Conservation (phyloP, 2,329 filamentous ascomycete genomes). For the Apiospora rasikravindrae region DNA sequence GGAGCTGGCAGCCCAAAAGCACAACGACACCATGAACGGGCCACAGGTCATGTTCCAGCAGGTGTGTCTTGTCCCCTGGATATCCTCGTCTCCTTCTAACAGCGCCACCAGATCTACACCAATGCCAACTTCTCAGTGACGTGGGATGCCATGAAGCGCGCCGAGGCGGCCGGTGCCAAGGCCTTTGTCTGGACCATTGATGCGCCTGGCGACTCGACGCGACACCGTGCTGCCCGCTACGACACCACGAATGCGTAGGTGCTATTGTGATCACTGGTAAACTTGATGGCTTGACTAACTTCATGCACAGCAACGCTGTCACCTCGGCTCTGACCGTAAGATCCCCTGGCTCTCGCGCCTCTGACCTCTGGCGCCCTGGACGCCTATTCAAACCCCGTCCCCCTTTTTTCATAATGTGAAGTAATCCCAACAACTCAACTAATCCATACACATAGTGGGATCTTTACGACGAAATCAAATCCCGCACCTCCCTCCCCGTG, state of each 20-base stretch:
- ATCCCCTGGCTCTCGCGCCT: background rate
- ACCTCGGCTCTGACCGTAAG: conserved; percentile 24
- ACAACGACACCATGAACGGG: conserved; percentile 24
- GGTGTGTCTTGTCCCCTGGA: conserved; percentile 19
- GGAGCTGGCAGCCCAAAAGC: conserved; percentile 32
- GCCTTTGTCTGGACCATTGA: conserved; percentile 37
- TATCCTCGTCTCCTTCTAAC: background rate
- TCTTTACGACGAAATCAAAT: conserved; percentile 27
- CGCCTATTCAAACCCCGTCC: too few relatives aligned
- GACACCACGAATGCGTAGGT: conserved; percentile 23
- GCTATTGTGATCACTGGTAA: background rate
- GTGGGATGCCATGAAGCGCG: conserved; percentile 28
- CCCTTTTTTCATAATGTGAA: background rate
- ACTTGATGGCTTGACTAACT: background rate
- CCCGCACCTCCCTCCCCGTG: conserved; percentile 32
- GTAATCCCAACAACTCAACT: background rate
- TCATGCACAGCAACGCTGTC: conserved; percentile 17
- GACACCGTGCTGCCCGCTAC: conserved; percentile 24
- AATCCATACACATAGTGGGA: conserved; percentile 15
- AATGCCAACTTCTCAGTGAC: conserved; percentile 33
- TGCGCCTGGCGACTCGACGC: conserved; percentile 27
- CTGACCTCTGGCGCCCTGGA: background rate
- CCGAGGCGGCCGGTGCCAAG: conserved; percentile 28
- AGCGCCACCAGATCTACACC: conserved; percentile 26
- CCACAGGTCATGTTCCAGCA: conserved; percentile 36